Evolutionary conservation across 1,284 basidiomycete species (phyloP), one percentile per base, ranked within the genome.

Genomic region (Limonomyces culmigenus): DNA sequence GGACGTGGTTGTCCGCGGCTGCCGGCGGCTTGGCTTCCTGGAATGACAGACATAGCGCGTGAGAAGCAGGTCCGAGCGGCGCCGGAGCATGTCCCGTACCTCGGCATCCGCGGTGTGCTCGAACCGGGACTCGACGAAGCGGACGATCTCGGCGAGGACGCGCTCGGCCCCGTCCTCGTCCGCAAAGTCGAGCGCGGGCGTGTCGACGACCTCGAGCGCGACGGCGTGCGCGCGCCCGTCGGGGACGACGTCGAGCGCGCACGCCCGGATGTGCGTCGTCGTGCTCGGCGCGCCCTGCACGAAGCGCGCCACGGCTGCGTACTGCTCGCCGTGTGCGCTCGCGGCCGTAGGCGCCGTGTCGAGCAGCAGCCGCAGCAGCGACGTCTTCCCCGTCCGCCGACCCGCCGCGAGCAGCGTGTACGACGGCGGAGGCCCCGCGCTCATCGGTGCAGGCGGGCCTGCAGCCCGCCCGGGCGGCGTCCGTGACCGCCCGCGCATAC

Each of bases 371-470:
- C 74, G 70, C 47, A 85, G 70, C 47, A 85, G 78, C 41, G 77
- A 74, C 20, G 81, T 79, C 65, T 86, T 86, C 54, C 79, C 81
- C 58, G 74, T 70, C 54, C 67, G 63, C 51, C 61, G 58, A 36
- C 77, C 79, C 39, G 81, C 81, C 45, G 81, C 81, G 57, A 84
- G 74, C 52, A 81, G 60, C 44, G 72, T 73, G 59, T 79, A 76
- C n/a, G 31, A 55, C 60, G 45, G 50, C 45, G 42, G 39, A 33
- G 36, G 45, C 42, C 13, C 23, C 4, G 12, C 17, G 23, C 15
- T 15, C 21, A 27, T 14, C 5, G 19, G 35, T n/a, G 14, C 23
- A 15, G n/a, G 35, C 36, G 38, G 45, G 25, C n/a, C 10, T n/a
- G 25, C 10, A 8, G 25, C 10, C 10, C 25, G 25, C 10, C 10